Base-by-base conservation (phyloP, 371 early-diverging fungal genomes). In the Saksenaea vasiformis region DNA sequence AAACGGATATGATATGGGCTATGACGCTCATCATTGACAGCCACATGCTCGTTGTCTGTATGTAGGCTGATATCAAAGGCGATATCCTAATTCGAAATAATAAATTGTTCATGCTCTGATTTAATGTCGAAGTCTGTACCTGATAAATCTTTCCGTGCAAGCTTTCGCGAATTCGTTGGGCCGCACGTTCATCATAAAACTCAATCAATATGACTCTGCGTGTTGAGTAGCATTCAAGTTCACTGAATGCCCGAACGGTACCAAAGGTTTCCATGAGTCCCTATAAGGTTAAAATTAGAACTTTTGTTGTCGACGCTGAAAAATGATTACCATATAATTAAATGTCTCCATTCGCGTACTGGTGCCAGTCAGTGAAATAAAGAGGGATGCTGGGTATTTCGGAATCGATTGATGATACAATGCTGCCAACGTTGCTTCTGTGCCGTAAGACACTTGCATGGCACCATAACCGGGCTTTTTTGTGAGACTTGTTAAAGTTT, bases 251-350 rank as follows among this genome's bases (percentile, higher is more conserved):
- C 5, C 57, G 43, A 11, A 60, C 11, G 31, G 14, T n/a, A 11
- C 66, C 66, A 60, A 60, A 66, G 9, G 5, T 41, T 26, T 47
- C 31, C 22, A 66, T 41, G 28, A 66, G 54, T 24, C 36, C 41
- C 61, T 66, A 31, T 10, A 22, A 47, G 1, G 22, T 10, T 14
- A 2, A 9, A 0, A 17, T 41, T 27, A n/a, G 17, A 15, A 19
- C 53, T 51, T 34, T 55, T 41, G 14, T 13, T 61, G 17, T 37
- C 14, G n/a, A n/a, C n/a, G 15, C 19, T 8, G 13, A 26, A 26
- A 19, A 58, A 24, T 19, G 28, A n/a, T 27, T 41, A 62, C 64
- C 64, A 44, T 63, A 34, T 56, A 37, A 47, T 63, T 38, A 24
- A 63, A 63, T 17, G 9, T 47, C n/a, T 28, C 22, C 37, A 63